phyloP scores from a whole-genome alignment of 176 grass and related monocot species.

The Aegilops sharonensis region DNA sequence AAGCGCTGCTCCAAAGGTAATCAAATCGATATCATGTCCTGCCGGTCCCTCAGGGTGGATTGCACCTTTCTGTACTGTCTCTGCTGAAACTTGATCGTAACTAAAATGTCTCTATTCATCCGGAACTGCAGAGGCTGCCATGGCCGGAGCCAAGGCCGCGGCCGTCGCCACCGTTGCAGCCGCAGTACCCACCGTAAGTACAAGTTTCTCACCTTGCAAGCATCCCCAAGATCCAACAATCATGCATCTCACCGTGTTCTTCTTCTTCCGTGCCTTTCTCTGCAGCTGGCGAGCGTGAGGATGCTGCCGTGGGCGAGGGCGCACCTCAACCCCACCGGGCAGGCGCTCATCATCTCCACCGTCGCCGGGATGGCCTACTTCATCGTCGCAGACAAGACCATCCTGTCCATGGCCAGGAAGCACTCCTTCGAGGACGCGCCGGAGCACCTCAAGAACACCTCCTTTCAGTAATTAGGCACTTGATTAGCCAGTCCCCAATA shows the following conservation, averaged over 20 bases:
- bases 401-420: slow-evolving; percentile 55
- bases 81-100: too few species aligned
- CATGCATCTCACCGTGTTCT: too few species aligned
- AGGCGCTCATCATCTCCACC: slow-evolving; percentile 70
- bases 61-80: too few species aligned
- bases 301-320: slow-evolving; percentile 71
- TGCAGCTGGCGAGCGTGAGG: slow-evolving; percentile 65
- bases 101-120: too few species aligned
- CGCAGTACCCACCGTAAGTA: slow-evolving; percentile 56
- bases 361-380: slow-evolving; percentile 67
- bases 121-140: slow-evolving; percentile 43
- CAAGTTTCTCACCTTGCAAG: too few species aligned
- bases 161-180: slow-evolving; percentile 53
- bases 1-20: slow-evolving; percentile 69
- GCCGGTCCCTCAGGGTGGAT: too few species aligned
- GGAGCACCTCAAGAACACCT: slow-evolving; percentile 37
- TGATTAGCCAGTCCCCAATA: too few species aligned
- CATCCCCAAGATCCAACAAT: too few species aligned
- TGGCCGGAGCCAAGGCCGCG: slow-evolving; percentile 64
- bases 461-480: neutral
- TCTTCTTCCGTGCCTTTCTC: neutral
- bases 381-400: slow-evolving; percentile 67
- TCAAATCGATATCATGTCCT: too few species aligned
- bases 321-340: slow-evolving; percentile 68
- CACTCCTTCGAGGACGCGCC: slow-evolving; percentile 49